Evolutionary conservation across 768 basidiomycete genomes (phyloP), one percentile per base, ranked within the genome.

Genomic region (Mycena latifolia): DNA sequence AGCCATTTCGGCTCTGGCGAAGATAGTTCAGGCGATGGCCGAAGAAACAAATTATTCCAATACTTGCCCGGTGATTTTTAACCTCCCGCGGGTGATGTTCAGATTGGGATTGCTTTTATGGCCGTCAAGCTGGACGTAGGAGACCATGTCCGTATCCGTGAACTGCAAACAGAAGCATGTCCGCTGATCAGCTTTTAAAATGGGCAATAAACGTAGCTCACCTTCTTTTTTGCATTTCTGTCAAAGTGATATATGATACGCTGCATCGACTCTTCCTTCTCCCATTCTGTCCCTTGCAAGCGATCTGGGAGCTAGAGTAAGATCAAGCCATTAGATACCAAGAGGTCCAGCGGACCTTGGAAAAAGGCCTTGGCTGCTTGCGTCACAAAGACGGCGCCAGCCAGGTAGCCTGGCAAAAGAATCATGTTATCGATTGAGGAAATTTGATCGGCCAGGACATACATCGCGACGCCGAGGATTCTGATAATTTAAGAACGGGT

Each of bases 181-280:
- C 31, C 6, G 5, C 31, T 11, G 11, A 6, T 6, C 11, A 5
- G 31, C 6, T 33, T 33, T 11, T 11, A 33, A 6, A 33, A 33
- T 11, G 48, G 24, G 48, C 8, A 18, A 1, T 11, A 17, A 50
- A 18, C 2, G 17, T 6, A 17, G 11, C 25, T 37, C n/a, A 69
- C 71, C 61, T 68, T 71, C 55, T 67, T 72, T 46, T 72, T 72
- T 20, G 71, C 70, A 35, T 71, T 72, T n/a, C 55, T 47, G 37
- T 72, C 71, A 45, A 72, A 72, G 50, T 72, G 43, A 17, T 63
- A 53, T 27, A 72, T 70, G 7, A 68, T 53, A 18, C 53, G 61
- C 46, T 63, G 55, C 24, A 71, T 46, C 3, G 48, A 43, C 35
- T 72, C 71, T 17, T 61, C 55, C 58, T 70, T 60, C 24, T 67